Conservation (phyloP, 2,329 filamentous ascomycete genomes). For the Nemania sp. region DNA sequence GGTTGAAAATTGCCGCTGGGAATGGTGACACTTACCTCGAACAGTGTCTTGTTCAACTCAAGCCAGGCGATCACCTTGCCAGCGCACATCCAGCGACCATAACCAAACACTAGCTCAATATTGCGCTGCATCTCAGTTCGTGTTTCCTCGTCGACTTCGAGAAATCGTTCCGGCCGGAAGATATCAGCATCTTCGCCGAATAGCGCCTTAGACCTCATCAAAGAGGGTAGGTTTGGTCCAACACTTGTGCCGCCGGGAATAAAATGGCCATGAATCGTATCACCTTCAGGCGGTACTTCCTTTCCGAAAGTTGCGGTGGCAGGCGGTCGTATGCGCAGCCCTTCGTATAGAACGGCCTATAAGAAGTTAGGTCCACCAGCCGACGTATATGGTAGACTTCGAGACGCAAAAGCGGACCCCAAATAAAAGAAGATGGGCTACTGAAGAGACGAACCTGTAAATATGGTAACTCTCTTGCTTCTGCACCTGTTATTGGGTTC, state of each 20-base stretch:
- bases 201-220: slow-evolving; percentile 39
- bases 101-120: slow-evolving; percentile 46
- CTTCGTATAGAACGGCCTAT: slow-evolving; percentile 44
- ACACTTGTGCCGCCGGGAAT: slow-evolving; percentile 44
- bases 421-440: not conserved
- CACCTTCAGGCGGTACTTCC: slow-evolving; percentile 36
- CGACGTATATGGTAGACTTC: not conserved
- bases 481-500: slow-evolving; percentile 34
- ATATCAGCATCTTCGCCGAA: slow-evolving; percentile 44
- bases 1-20: too few relatives aligned
- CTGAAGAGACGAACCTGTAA: slow-evolving; percentile 11
- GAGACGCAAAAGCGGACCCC: not conserved
- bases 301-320: slow-evolving; percentile 35
- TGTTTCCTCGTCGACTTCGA: slow-evolving; percentile 41
- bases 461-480: slow-evolving; percentile 42
- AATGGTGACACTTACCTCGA: too few relatives aligned
- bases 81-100: slow-evolving; percentile 46
- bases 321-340: slow-evolving; percentile 43
- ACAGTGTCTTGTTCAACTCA: slow-evolving; percentile 47
- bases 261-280: slow-evolving; percentile 39
- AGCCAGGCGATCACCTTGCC: slow-evolving; percentile 48
- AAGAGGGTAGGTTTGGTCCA: slow-evolving; percentile 40
- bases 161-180: slow-evolving; percentile 50
- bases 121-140: slow-evolving; percentile 41
- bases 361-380: not conserved